A percentile compares a stretch with the other conserved stretches of the same genome.
These are phyloP conservation scores for Halenospora varia DNA, from an alignment of 495 filamentous ascomycete genomes.

Conservation along the genomic window DNA sequence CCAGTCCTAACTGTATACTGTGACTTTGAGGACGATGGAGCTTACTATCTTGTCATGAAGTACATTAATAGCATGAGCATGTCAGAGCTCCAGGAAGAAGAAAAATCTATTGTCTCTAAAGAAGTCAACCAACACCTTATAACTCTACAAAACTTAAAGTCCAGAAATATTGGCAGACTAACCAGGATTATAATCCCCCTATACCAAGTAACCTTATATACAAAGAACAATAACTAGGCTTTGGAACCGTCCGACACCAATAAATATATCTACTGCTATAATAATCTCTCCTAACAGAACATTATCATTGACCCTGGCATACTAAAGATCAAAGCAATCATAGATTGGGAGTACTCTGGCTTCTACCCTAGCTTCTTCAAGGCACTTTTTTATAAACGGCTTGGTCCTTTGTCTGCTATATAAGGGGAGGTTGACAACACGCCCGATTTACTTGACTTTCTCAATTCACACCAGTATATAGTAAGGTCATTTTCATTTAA, in stretches of 20 bases:
- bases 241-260: neutral
- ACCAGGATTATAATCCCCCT: constrained; percentile 4
- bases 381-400: constrained; percentile 5
- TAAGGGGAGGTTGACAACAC: neutral
- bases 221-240: neutral
- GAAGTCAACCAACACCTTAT: constrained; percentile 2
- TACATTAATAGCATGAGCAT: constrained; percentile 10
- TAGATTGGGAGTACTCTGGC: constrained; percentile 37
- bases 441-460: neutral
- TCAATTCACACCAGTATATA: neutral
- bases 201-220: neutral
- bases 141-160: constrained; percentile 4
- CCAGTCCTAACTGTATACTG: constrained; percentile 3
- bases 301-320: constrained; percentile 30
- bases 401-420: neutral
- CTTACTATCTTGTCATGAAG: constrained; percentile 7
- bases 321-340: constrained; percentile 29
- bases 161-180: constrained; percentile 4
- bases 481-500: neutral
- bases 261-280: constrained; percentile 32
- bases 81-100: neutral
- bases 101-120: neutral
- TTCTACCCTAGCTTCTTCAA: constrained; percentile 28
- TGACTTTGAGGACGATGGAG: constrained; percentile 5
- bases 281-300: constrained; percentile 31